Evolutionary conservation across 768 basidiomycete genomes (phyloP).

Genomic region (Boletus rex-veris): DNA sequence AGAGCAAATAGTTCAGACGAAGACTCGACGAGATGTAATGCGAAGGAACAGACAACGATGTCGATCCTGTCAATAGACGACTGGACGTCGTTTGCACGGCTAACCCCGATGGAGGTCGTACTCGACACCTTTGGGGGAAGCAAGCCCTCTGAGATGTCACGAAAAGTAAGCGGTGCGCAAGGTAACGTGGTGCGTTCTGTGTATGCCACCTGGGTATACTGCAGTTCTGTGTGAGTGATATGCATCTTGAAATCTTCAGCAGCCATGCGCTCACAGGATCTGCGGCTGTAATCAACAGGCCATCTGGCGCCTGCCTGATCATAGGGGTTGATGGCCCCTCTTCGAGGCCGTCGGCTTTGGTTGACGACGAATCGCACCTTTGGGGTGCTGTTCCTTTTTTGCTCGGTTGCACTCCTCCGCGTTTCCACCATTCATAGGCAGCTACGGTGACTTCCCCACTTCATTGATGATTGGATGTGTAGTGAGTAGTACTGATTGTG

Average conservation of each 20-base stretch:
- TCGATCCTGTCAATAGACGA: constrained; percentile 37
- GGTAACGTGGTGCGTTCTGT: constrained; percentile 48
- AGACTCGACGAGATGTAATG: constrained; percentile 63
- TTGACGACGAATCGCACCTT: background rate
- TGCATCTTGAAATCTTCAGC: background rate
- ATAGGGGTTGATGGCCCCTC: background rate
- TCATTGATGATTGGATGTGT: background rate
- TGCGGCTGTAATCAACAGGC: constrained; percentile 20
- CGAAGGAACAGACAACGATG: constrained; percentile 71
- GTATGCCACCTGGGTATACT: constrained; percentile 65
- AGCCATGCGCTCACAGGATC: constrained; percentile 22
- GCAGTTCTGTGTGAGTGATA: constrained; percentile 12
- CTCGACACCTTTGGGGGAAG: constrained; percentile 37
- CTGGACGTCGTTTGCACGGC: background rate
- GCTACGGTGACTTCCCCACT: constrained; percentile 66
- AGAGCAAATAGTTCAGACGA: constrained; percentile 62
- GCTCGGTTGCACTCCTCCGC: constrained; percentile 27
- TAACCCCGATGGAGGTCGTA: constrained; percentile 7
- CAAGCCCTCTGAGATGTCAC: constrained; percentile 55
- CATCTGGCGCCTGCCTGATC: constrained; percentile 11
- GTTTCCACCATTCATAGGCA: constrained; percentile 58
- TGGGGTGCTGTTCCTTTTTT: constrained; percentile 2
- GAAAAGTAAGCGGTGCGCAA: constrained; percentile 59
- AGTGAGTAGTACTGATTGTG: constrained; percentile 23
- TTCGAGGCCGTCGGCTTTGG: background rate